A percentile compares a stretch with the other conserved stretches of the same genome.
Conservation (phyloP, 2,329 filamentous ascomycete genomes). For the Stagonosporopsis cucurbitacearum region DNA sequence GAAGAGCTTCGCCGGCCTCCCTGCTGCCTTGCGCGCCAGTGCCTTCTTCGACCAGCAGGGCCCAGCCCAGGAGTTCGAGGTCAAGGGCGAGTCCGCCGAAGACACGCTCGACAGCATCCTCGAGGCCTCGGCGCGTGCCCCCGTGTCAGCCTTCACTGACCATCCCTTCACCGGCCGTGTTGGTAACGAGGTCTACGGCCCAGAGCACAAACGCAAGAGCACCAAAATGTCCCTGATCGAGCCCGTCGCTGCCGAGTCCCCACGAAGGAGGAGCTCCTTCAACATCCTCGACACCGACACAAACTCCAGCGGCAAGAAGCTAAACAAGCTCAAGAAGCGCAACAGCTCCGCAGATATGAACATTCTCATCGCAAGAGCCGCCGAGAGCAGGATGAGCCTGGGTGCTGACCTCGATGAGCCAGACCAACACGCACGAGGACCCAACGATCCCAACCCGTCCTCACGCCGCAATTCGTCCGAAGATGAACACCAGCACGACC, state of each 20-base stretch:
- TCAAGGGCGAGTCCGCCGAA: slow-evolving; percentile 80
- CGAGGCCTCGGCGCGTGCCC: slow-evolving; percentile 84
- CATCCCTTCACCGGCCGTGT: slow-evolving; percentile 74
- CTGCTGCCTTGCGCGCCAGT: slow-evolving; percentile 87
- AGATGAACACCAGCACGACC: no score
- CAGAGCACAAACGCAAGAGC: slow-evolving; percentile 51
- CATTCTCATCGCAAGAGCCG: slow-evolving; percentile 40
- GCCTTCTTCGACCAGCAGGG: slow-evolving; percentile 81
- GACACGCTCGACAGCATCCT: slow-evolving; percentile 90
- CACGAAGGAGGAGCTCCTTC: slow-evolving; percentile 48
- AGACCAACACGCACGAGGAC: slow-evolving; percentile 41
- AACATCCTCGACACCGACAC: slow-evolving; percentile 48
- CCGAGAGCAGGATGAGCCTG: slow-evolving; percentile 47
- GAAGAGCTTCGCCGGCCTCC: slow-evolving; percentile 63
- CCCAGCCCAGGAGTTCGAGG: slow-evolving; percentile 60
- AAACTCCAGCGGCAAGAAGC: slow-evolving; percentile 43
- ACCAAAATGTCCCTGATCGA: slow-evolving; percentile 37
- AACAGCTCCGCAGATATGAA: slow-evolving; percentile 50
- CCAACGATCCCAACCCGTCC: slow-evolving; percentile 41
- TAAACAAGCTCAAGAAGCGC: slow-evolving; percentile 52
- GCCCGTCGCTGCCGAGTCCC: slow-evolving; percentile 28
- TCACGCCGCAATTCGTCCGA: slow-evolving; percentile 30
- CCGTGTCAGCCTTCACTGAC: slow-evolving; percentile 89
- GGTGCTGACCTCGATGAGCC: slow-evolving; percentile 40
- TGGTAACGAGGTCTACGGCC: slow-evolving; percentile 65